Evolutionary conservation across 768 basidiomycete genomes (phyloP).

Genomic region (Rhodotorula toruloides): DNA sequence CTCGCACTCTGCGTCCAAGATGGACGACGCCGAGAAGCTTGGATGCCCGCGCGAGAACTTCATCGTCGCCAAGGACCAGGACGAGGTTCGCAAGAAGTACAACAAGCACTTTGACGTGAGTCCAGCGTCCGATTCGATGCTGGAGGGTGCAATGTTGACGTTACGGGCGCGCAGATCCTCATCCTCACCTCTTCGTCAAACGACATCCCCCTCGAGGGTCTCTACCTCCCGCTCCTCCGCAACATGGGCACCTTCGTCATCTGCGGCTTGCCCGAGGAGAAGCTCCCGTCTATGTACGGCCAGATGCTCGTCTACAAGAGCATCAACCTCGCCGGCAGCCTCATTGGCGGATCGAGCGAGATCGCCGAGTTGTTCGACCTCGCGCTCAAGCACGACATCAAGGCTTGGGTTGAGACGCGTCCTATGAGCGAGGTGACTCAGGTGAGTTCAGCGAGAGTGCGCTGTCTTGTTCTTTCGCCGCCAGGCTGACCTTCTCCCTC

Average conservation of each 20-base stretch:
- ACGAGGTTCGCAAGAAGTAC: constrained; percentile 21
- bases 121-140: not conserved
- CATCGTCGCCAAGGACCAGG: constrained; percentile 30
- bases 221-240: constrained; percentile 55
- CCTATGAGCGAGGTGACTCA: constrained; percentile 23
- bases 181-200: constrained; percentile 46
- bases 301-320: constrained; percentile 43
- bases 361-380: constrained; percentile 56
- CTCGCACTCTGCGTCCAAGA: constrained; percentile 55
- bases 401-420: constrained; percentile 48
- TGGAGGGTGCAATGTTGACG: too few species aligned
- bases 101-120: constrained; percentile 44
- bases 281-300: constrained; percentile 24
- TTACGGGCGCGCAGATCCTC: constrained; percentile 38
- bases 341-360: constrained; percentile 58
- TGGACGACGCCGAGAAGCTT: constrained; percentile 56
- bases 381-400: constrained; percentile 52
- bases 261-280: constrained; percentile 58
- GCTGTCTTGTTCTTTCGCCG: not conserved
- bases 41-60: constrained; percentile 46
- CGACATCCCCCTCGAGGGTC: constrained; percentile 50
- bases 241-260: constrained; percentile 50
- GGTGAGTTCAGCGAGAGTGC: not conserved
- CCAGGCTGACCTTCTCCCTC: not conserved
- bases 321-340: constrained; percentile 42